Evolutionary conservation across 2,329 filamentous ascomycete genomes (phyloP).

Genomic region (Fusarium protoensiforme): DNA sequence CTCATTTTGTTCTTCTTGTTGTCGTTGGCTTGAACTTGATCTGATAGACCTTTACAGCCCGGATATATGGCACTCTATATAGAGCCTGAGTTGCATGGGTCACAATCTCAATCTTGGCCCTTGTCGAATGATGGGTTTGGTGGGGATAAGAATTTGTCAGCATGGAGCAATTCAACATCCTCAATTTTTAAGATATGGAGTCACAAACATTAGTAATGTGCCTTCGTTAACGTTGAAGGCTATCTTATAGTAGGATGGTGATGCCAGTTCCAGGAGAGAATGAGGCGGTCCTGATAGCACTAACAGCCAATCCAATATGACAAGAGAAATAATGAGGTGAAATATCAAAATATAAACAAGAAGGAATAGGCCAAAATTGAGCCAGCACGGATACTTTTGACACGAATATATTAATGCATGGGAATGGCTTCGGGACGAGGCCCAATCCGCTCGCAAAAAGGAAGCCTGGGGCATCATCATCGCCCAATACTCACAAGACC

Average conservation of each 20-base stretch:
- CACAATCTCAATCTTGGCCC: neutral
- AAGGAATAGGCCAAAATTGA: too few species aligned
- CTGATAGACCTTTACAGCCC: neutral
- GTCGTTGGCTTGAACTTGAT: neutral
- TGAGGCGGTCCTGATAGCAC: neutral
- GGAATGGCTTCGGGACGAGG: too few species aligned
- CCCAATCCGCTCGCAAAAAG: too few species aligned
- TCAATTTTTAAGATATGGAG: neutral
- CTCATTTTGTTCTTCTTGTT: slow-evolving; percentile 1
- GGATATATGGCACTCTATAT: neutral
- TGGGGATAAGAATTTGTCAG: neutral
- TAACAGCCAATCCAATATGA: too few species aligned
- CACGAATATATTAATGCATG: too few species aligned
- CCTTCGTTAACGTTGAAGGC: neutral
- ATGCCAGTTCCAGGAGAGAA: neutral
- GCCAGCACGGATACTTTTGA: too few species aligned
- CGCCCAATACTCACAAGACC: too few species aligned
- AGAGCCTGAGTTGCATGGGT: neutral
- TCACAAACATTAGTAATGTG: neutral
- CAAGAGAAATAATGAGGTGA: too few species aligned
- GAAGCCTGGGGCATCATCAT: too few species aligned
- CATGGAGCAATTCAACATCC: neutral
- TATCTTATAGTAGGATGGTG: neutral
- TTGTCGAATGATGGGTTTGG: neutral
- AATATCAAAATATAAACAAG: too few species aligned